phyloP scores from a whole-genome alignment of 2,329 filamentous ascomycete species.

The Stachybotrys echinatus region DNA sequence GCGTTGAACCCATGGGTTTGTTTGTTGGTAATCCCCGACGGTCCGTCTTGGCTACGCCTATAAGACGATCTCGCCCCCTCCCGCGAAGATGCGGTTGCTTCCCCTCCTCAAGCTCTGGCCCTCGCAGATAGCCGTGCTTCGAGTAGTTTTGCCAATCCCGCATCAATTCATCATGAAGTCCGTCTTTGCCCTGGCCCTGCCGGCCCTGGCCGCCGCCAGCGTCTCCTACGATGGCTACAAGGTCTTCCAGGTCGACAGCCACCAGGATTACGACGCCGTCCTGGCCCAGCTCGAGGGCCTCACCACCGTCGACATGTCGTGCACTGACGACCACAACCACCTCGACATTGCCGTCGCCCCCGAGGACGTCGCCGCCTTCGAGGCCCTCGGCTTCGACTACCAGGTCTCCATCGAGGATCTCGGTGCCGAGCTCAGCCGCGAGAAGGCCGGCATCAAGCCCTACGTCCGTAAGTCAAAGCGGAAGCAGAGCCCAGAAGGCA shows the following conservation, averaged over 20 bases:
- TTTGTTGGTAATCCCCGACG: too few relatives aligned
- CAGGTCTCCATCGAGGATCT: conserved; percentile 14
- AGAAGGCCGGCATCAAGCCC: conserved; percentile 9
- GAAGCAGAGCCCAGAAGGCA: not conserved
- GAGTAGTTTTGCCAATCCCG: not conserved
- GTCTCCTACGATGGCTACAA: conserved; percentile 18
- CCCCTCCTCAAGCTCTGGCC: not conserved
- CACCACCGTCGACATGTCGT: conserved; percentile 12
- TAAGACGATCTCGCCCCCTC: not conserved
- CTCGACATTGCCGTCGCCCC: conserved; percentile 19
- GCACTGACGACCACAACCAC: conserved; percentile 10
- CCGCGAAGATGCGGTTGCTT: not conserved
- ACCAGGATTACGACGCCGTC: conserved; percentile 10
- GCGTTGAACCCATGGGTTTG: too few relatives aligned
- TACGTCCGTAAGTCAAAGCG: conserved; percentile 7
- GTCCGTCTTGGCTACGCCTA: not conserved
- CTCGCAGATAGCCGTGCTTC: not conserved
- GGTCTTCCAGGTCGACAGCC: conserved; percentile 13
- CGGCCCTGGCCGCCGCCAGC: not conserved
- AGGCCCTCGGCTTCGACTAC: conserved; percentile 14
- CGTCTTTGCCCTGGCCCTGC: not conserved
- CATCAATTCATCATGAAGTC: not conserved
- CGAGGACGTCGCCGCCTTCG: conserved; percentile 11
- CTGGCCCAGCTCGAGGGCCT: conserved; percentile 13
- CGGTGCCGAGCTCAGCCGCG: conserved; percentile 13